Percentiles rank a stretch among this genome's conserved stretches.
Evolutionary conservation across 2,329 filamentous ascomycete species (phyloP).

Genomic region (Penicillium sp.): DNA sequence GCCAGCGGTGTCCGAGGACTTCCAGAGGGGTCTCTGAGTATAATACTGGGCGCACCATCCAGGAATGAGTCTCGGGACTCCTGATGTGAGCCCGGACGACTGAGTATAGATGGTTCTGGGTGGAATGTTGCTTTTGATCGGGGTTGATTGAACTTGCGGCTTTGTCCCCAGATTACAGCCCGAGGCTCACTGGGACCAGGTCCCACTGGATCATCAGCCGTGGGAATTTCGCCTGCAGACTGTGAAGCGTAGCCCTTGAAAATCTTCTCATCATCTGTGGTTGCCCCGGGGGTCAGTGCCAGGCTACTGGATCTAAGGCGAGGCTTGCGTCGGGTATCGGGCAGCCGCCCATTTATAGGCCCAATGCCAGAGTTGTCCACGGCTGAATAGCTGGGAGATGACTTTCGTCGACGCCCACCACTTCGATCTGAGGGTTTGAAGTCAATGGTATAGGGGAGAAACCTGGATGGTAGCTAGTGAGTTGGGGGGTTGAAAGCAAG

Average conservation of each 20-base stretch:
- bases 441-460: slow-evolving; percentile 44
- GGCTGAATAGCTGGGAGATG: slow-evolving; percentile 26
- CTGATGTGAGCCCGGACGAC: slow-evolving; percentile 40
- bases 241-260: slow-evolving; percentile 40
- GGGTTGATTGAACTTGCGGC: slow-evolving; percentile 73
- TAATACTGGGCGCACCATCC: slow-evolving; percentile 20
- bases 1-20: slow-evolving; percentile 67
- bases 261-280: slow-evolving; percentile 44
- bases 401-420: slow-evolving; percentile 24
- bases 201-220: slow-evolving; percentile 34
- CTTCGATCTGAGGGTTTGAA: slow-evolving; percentile 33
- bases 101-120: slow-evolving; percentile 67
- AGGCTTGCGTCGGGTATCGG: slow-evolving; percentile 22
- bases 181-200: slow-evolving; percentile 66
- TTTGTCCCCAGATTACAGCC: slow-evolving; percentile 74
- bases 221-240: slow-evolving; percentile 31
- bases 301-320: slow-evolving; percentile 26
- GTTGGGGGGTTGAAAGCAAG: slow-evolving; percentile 1
- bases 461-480: slow-evolving; percentile 23
- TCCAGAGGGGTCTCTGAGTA: slow-evolving; percentile 51
- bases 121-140: slow-evolving; percentile 67
- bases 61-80: slow-evolving; percentile 27
- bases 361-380: slow-evolving; percentile 25
- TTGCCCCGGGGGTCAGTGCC: slow-evolving; percentile 43
- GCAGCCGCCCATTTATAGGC: slow-evolving; percentile 29